These are phyloP conservation scores for Mucor racemosus DNA, from an alignment of 371 early-diverging fungal genomes.

Conservation along the genomic window DNA sequence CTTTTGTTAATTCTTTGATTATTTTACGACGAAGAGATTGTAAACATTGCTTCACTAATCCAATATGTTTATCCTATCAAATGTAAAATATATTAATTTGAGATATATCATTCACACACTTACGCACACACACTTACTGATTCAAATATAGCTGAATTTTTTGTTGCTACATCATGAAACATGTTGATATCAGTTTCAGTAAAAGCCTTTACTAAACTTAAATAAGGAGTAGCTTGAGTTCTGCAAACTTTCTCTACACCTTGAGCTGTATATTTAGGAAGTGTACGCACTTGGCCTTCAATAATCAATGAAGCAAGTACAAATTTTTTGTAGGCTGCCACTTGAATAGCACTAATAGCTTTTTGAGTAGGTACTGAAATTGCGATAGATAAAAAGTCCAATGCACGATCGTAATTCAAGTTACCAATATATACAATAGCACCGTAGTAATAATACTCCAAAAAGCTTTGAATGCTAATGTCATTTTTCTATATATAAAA, in stretches of 20 bases:
- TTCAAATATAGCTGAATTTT: conserved; percentile 33
- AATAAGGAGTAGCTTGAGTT: conserved; percentile 53
- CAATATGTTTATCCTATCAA: conserved; percentile 65
- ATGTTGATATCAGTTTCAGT: conserved; percentile 42
- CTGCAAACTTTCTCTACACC: conserved; percentile 57
- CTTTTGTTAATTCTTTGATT: conserved; percentile 75
- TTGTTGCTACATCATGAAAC: conserved; percentile 41
- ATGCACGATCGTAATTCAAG: conserved; percentile 68
- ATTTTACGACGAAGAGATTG: conserved; percentile 59
- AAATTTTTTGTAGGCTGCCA: conserved; percentile 78
- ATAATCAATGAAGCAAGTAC: conserved; percentile 66
- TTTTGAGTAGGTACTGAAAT: conserved; percentile 69
- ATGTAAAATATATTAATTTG: neutral
- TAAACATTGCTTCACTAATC: conserved; percentile 74
- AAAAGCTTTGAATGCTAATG: conserved; percentile 57
- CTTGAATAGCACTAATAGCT: conserved; percentile 72
- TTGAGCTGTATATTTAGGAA: conserved; percentile 70
- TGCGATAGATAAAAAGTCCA: conserved; percentile 65
- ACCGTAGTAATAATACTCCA: conserved; percentile 83
- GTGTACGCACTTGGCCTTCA: conserved; percentile 53
- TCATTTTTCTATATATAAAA: conserved; percentile 25
- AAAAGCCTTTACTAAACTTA: conserved; percentile 65
- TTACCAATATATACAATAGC: conserved; percentile 73
- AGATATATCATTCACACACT: neutral
- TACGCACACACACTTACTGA: conserved; percentile 23